Evolutionary conservation across 1,284 basidiomycete genomes (phyloP).

Genomic region (Ganoderma meredithae): DNA sequence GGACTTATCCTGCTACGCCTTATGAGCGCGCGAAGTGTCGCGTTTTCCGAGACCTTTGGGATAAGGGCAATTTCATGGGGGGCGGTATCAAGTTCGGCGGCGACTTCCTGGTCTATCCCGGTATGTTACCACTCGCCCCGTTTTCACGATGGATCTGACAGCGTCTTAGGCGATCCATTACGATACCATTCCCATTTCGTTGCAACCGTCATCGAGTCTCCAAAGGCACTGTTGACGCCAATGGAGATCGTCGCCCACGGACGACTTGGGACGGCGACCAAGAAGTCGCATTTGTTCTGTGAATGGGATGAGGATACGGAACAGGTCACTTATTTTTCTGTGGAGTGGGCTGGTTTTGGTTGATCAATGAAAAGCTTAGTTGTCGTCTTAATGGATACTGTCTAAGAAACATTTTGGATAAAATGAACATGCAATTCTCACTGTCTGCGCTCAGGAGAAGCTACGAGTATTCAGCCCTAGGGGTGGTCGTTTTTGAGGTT

Average conservation of each 20-base stretch:
- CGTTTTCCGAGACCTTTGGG: slow-evolving; percentile 84
- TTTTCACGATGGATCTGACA: not conserved
- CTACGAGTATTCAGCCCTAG: no score
- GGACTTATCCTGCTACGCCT: slow-evolving; percentile 75
- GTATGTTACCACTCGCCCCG: slow-evolving; percentile 50
- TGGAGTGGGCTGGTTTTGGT: slow-evolving; percentile 95
- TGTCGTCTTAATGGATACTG: not conserved
- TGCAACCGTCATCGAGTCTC: slow-evolving; percentile 79
- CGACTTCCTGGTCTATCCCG: slow-evolving; percentile 96
- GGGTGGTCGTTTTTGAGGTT: no score
- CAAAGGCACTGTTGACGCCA: slow-evolving; percentile 69
- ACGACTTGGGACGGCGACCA: slow-evolving; percentile 94
- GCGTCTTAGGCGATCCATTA: slow-evolving; percentile 83
- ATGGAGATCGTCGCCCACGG: slow-evolving; percentile 97
- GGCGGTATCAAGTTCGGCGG: slow-evolving; percentile 94
- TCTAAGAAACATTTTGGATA: no score
- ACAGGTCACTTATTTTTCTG: slow-evolving; percentile 78
- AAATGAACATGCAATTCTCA: no score
- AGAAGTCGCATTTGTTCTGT: slow-evolving; percentile 94
- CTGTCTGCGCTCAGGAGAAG: no score
- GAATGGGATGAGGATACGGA: slow-evolving; percentile 81
- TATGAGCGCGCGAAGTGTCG: slow-evolving; percentile 77
- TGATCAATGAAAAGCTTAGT: slow-evolving; percentile 42
- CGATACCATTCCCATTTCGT: slow-evolving; percentile 98
- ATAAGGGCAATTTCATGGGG: slow-evolving; percentile 86